Base-by-base conservation (phyloP, 257 asterid genomes). In the Paraleonurus japonicus region DNA sequence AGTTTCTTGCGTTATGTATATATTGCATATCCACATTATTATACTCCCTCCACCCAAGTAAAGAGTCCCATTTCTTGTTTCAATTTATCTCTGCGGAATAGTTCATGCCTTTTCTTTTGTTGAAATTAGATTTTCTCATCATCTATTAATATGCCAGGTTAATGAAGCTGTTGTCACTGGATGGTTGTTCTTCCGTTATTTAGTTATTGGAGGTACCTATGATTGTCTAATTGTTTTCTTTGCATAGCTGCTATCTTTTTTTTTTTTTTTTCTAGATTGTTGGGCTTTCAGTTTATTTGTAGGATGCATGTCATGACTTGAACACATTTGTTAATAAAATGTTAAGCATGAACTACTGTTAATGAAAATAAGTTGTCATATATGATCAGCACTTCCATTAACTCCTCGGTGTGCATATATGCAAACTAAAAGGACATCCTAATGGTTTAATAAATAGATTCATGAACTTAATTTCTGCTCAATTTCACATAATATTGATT, bases 101-200 rank as follows among this genome's bases (percentile, higher is more conserved):
- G 47, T 67, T 69, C 39, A 43, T 47, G 16, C 50, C 65, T 51
- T 60, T 50, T 69, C 28, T 60, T 69, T 61, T 65, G 64, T 50
- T 65, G 71, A 71, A 72, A 53, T 53, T 48, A 28, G 41, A 48
- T 67, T 75, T 45, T 76, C 61, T 63, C 50, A 66, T 69, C 62
- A 33, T 9, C 37, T 59, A 23, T 76, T 28, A 30, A 58, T 54
- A 74, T 84, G 81, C 71, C 85, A 95, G 99, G 93, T 92, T 50
- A 92, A 85, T 81, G 99, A 95, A 80, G 98, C 97, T 63, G 97
- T 95, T 61, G 98, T 95, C 79, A 74, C 87, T 27, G 97, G 97
- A 76, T 95, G 99, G 99, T 80, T 95, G 78, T 95, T 95, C 90
- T 95, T 95, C 58, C 98, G 98, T 26, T 95, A 92, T 80, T 77